These are phyloP conservation scores for Amphibolis antarctica DNA, from an alignment of 106 monocot species.

Conservation along the genomic window DNA sequence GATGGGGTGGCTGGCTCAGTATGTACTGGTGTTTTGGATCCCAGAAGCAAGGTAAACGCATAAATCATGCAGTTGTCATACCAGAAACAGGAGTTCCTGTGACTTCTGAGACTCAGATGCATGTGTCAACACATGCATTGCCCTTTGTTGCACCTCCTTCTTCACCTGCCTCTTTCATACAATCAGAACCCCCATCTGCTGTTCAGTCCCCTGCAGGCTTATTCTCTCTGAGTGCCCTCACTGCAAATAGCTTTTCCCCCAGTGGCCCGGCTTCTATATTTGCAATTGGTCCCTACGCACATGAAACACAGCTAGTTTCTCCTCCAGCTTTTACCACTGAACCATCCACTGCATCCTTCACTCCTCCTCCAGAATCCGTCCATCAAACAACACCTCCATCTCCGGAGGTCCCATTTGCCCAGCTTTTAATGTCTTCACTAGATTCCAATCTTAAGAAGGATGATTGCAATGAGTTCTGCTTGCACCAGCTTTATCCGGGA, in stretches of 20 bases:
- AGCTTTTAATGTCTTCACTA: conserved; percentile 44
- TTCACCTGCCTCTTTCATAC: conserved; percentile 77
- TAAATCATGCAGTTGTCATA: conserved; percentile 50
- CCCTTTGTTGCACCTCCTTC: conserved; percentile 86
- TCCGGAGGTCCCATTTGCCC: conserved; percentile 90
- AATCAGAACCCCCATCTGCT: conserved; percentile 59
- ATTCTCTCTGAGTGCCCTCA: conserved; percentile 33
- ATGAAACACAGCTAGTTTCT: conserved; percentile 86
- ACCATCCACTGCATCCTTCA: conserved; percentile 81
- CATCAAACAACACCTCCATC: conserved; percentile 83
- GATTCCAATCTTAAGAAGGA: conserved; percentile 24
- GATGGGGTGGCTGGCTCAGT: conserved; percentile 54
- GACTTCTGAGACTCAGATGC: conserved; percentile 21
- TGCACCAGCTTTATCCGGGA: conserved; percentile 56
- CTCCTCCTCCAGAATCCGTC: conserved; percentile 76
- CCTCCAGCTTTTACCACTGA: conserved; percentile 92
- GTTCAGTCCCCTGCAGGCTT: conserved; percentile 48
- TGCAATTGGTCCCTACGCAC: conserved; percentile 79
- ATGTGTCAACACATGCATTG: conserved; percentile 16
- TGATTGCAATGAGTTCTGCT: conserved; percentile 33
- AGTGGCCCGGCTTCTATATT: conserved; percentile 56
- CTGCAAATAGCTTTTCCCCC: conserved; percentile 41
- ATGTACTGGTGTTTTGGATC: conserved; percentile 81
- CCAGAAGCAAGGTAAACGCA: conserved; percentile 37
- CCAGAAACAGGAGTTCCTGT: conserved; percentile 31